Evolutionary conservation across 257 asterid species (phyloP), one percentile per base, ranked within the genome.

Genomic region (Mitragyna speciosa): DNA sequence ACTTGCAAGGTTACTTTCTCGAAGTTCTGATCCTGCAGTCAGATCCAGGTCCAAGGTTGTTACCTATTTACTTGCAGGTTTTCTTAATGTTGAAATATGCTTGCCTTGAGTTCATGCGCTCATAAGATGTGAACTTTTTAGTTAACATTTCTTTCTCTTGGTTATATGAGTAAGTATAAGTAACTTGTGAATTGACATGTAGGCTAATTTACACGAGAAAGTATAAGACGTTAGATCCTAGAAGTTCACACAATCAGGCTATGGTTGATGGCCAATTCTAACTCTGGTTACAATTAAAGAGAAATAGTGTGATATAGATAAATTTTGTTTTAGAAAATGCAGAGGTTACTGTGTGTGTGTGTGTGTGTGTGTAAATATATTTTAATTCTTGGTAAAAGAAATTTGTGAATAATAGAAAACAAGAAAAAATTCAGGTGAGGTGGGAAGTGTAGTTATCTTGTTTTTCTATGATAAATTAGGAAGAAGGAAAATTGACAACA

Each of bases 21-120:
- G 98, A 82, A 96, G 91, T 89, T 91, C 99, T 76, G 99, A 96
- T 88, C 99, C 99, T 81, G 99, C 97, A 59, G 97, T 96, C 82
- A 97, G 89, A 81, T 96, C 97, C 30, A 90, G 98, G 87, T 94
- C 99, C 20, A 96, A 96, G 99, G 99, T 95, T 79, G 75, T 83
- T 56, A n/a, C 69, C 41, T 43, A 61, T 47, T 51, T 74, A 26
- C 12, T 12, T 43, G 19, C 76, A 31, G 14, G 28, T 24, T 56
- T 59, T 39, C 24, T 33, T 59, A 75, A 36, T 33, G 56, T 75
- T 56, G 54, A 54, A 51, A n/a, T 65, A 65, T 7, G 61, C 63
- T 36, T 52, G n/a, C 10, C 45, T n/a, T 26, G 12, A 33, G 69
- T 45, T 30, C 72, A 63, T 26, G 30, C n/a, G 70, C 72, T 71